Conservation (phyloP, 2,329 filamentous ascomycete genomes). For the Sphaerulina vaccinii region DNA sequence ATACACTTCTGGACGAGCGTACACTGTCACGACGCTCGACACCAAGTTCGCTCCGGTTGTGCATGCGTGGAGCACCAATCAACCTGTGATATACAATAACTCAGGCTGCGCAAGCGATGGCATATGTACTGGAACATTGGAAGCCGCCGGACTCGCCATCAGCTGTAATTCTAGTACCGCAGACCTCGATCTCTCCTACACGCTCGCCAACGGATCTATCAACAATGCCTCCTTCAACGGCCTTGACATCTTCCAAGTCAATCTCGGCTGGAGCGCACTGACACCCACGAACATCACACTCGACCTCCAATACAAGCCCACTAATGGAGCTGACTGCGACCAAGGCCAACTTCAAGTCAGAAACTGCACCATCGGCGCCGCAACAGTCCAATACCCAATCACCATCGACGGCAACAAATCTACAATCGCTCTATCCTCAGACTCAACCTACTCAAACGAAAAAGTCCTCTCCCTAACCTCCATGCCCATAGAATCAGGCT, state of each 20-base stretch:
- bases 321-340: slow-evolving; percentile 6
- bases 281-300: slow-evolving; percentile 16
- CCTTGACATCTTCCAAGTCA: slow-evolving; percentile 14
- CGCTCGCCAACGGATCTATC: slow-evolving; percentile 4
- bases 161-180: slow-evolving; percentile 19
- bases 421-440: slow-evolving; percentile 14
- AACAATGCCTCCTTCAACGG: slow-evolving; percentile 14
- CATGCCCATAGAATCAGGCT: slow-evolving; percentile 14
- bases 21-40: slow-evolving; percentile 15
- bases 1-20: slow-evolving; percentile 18
- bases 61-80: slow-evolving; percentile 16
- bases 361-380: slow-evolving; percentile 20
- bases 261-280: slow-evolving; percentile 14
- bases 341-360: slow-evolving; percentile 14
- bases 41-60: slow-evolving; percentile 14
- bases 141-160: slow-evolving; percentile 18
- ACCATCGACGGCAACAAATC: slow-evolving; percentile 21
- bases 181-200: slow-evolving; percentile 11
- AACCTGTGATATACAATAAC: slow-evolving; percentile 2
- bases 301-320: slow-evolving; percentile 20
- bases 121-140: slow-evolving; percentile 12
- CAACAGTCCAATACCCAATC: slow-evolving; percentile 18
- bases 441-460: slow-evolving; percentile 3
- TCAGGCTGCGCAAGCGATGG: slow-evolving; percentile 20
- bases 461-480: slow-evolving; percentile 7